Evolutionary conservation across 1,284 basidiomycete species (phyloP).

Genomic region (Pisolithus thermaeus): DNA sequence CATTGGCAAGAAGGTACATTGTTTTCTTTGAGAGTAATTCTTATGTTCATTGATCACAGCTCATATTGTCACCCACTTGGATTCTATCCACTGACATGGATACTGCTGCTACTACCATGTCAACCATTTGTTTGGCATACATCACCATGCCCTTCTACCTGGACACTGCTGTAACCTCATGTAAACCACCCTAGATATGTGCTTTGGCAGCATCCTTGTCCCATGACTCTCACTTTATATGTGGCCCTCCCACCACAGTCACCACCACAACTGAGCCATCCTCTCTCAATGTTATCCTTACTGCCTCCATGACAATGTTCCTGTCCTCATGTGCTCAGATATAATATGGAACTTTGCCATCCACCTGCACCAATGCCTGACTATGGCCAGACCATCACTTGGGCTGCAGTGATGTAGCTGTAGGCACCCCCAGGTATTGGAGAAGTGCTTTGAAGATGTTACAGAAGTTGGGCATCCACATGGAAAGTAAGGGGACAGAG

Average conservation of each 20-base stretch:
- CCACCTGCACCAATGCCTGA: constrained; percentile 50
- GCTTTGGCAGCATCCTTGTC: background rate
- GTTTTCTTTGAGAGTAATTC: no score
- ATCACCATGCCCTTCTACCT: background rate
- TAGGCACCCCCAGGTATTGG: constrained; percentile 61
- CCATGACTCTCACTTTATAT: background rate
- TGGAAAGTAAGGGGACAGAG: constrained; percentile 4
- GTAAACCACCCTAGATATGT: background rate
- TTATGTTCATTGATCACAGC: constrained; percentile 2
- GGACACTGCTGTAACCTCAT: no score
- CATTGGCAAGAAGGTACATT: no score
- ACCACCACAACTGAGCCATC: no score
- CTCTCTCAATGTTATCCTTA: constrained; percentile 34
- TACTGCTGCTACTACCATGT: background rate
- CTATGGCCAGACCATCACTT: constrained; percentile 67
- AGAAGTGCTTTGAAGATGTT: constrained; percentile 63
- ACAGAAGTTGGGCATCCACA: constrained; percentile 40
- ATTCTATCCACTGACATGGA: background rate
- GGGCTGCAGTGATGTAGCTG: constrained; percentile 58
- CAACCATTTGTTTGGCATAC: background rate
- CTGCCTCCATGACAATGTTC: constrained; percentile 46
- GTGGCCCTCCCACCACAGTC: background rate
- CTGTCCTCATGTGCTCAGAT: constrained; percentile 46
- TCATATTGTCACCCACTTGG: background rate
- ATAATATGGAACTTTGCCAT: constrained; percentile 72